Evolutionary conservation across 2,329 filamentous ascomycete species (phyloP).

Genomic region (Fusarium setosum): DNA sequence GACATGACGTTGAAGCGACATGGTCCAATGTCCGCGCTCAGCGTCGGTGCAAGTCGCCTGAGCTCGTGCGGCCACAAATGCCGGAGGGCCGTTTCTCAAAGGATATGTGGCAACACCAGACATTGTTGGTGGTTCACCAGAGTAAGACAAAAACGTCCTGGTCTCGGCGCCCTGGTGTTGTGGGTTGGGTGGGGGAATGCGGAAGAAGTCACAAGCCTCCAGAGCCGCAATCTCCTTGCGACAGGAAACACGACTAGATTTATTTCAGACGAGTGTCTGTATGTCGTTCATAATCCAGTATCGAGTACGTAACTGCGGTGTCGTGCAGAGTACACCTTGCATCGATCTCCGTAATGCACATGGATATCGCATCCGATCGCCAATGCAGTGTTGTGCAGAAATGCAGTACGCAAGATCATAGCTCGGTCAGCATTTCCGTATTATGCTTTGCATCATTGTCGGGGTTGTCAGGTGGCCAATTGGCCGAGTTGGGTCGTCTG

Average conservation of each 20-base stretch:
- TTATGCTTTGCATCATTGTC: slow-evolving; percentile 9
- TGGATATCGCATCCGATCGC: slow-evolving; percentile 34
- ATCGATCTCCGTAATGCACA: slow-evolving; percentile 42
- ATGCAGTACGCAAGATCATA: slow-evolving; percentile 28
- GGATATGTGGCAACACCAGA: slow-evolving; percentile 7
- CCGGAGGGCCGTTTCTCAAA: slow-evolving; percentile 23
- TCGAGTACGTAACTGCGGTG: slow-evolving; percentile 20
- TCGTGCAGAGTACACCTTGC: slow-evolving; percentile 39
- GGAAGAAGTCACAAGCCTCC: slow-evolving; percentile 10
- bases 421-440: slow-evolving; percentile 19
- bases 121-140: slow-evolving; percentile 18
- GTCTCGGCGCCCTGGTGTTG: slow-evolving; percentile 32
- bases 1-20: slow-evolving; percentile 37
- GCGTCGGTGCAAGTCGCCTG: slow-evolving; percentile 21
- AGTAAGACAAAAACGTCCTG: slow-evolving; percentile 34
- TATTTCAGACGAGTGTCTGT: background rate
- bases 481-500: background rate
- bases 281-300: background rate
- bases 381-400: slow-evolving; percentile 43
- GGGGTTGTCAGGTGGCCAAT: slow-evolving; percentile 5
- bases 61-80: slow-evolving; percentile 33
- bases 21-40: slow-evolving; percentile 21
- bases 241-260: slow-evolving; percentile 5
- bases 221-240: slow-evolving; percentile 9
- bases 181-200: slow-evolving; percentile 19